Evolutionary conservation across 164 flowering plant genomes (phyloP).

Genomic region (Stephania cephalantha): DNA sequence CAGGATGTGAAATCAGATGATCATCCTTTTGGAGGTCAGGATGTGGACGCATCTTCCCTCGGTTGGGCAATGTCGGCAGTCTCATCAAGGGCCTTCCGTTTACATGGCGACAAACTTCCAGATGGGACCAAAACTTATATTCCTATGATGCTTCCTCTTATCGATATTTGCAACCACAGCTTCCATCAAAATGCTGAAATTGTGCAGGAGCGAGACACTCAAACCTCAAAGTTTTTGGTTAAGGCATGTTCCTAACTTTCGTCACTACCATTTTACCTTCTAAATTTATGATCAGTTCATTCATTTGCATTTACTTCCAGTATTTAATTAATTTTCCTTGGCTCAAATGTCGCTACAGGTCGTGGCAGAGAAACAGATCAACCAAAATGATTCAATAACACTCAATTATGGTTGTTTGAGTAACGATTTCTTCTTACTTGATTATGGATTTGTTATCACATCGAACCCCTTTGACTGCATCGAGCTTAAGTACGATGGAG

Average conservation of each 20-base stretch:
- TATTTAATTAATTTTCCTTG: not conserved
- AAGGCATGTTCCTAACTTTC: constrained; percentile 38
- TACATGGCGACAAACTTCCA: constrained; percentile 48
- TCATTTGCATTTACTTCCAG: not conserved
- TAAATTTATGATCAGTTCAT: not conserved
- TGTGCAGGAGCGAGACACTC: constrained; percentile 55
- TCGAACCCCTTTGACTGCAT: constrained; percentile 78
- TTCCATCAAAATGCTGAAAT: constrained; percentile 80
- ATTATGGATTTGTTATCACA: constrained; percentile 80
- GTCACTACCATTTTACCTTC: not conserved
- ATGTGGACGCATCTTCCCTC: constrained; percentile 73
- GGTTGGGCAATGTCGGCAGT: constrained; percentile 99
- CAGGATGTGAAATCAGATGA: constrained; percentile 34
- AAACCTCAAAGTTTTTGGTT: constrained; percentile 37
- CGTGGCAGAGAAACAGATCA: constrained; percentile 56
- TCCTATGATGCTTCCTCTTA: constrained; percentile 65
- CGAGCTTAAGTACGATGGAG: constrained; percentile 83
- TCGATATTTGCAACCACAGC: constrained; percentile 82
- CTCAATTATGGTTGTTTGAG: constrained; percentile 82
- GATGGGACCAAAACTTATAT: constrained; percentile 36
- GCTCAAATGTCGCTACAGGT: constrained; percentile 43
- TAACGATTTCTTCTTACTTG: constrained; percentile 82
- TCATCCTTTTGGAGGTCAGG: constrained; percentile 81
- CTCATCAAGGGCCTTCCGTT: constrained; percentile 89
- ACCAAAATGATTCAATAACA: constrained; percentile 40